Evolutionary conservation across 2,329 filamentous ascomycete species (phyloP), one percentile per base, ranked within the genome.

Genomic region (Golovinomyces cichoracearum): DNA sequence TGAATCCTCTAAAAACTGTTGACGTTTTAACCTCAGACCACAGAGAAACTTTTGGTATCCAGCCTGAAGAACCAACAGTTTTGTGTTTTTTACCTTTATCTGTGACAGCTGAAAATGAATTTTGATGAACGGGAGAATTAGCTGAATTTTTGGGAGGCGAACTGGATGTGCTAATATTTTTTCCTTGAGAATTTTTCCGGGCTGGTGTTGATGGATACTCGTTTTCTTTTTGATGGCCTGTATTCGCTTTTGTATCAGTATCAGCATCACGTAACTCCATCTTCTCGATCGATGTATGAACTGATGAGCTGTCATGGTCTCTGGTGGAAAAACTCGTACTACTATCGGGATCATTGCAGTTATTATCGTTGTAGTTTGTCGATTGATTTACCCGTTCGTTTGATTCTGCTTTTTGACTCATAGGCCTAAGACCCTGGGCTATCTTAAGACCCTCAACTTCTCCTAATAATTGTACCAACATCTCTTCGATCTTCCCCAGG

Each of bases 11-110:
- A 41, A 83, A 78, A 40, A 85, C 76, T 52, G 84, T 93, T 0
- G 85, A 93, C 3, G 86, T 74, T 0, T 90, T 98, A 1, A 88
- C 95, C 65, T 92, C 90, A 0, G 88, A 95, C 90, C 90, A 98
- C 40, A 90, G 76, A 5, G 90, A 95, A 53, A 93, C 86, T 66
- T 93, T 94, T 22, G 86, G 85, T 52, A 93, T 81, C 68, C 75
- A 77, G 47, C 73, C 69, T 0, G 82, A 83, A 0, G 84, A 90
- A 50, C 77, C 76, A 59, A 74, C 80, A 0, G 83, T 88, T 62
- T 93, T 93, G 66, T 92, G 82, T 66, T 93, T 94, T 62, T 81
- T 83, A 53, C 74, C 73, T 63, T 82, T 84, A 5, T 83, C 69
- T 63, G 60, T 65, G 53, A 64, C 69, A 63, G 59, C 65, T 53